Base-by-base conservation (phyloP, 1,139 yeast genomes). In the Eremothecium sinecaudum region DNA sequence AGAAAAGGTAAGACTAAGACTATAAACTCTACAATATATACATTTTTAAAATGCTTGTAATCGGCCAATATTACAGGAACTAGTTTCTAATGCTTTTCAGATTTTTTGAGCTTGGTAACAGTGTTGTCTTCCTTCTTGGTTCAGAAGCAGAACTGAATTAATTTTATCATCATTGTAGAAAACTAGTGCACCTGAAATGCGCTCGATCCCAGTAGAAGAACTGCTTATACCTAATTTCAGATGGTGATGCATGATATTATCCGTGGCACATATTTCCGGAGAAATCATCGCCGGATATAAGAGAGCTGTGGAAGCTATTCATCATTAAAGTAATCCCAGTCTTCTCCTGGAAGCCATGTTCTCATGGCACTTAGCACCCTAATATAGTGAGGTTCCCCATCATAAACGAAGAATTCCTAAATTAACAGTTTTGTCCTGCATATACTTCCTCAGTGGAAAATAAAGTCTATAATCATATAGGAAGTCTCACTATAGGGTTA, bases 361-460 rank as follows among this genome's bases (percentile, higher is more conserved):
- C 58, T 51, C 58, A 53, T 52, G 51, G 39, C 16, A 15, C 28
- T 12, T 5, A 24, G 22, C 11, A 18, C 11, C 14, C 7, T 19
- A 19, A n/a, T 11, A 9, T 16, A 5, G 19, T 19, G 14, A 17
- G 30, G 12, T 27, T 4, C 40, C 37, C 31, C 49, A 48, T 55
- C 59, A 55, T 55, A 55, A 55, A 55, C 59, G 59, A 55, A 55
- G 59, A 55, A 55, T 55, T 55, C 59, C 59, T 55, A 50, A n/a
- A 48, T 34, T 54, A 49, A 55, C 59, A 53, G 53, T 53, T n/a
- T 39, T 45, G 51, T 55, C 59, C 59, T 55, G 59, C 59, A 55
- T 55, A 43, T 55, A 52, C 59, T 45, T 54, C 59, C 59, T 55
- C 59, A 54, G 59, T 41, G 40, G 45, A 48, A 44, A 42, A 44